Evolutionary conservation across 768 basidiomycete species (phyloP).

Genomic region (Tulasnella sp.): DNA sequence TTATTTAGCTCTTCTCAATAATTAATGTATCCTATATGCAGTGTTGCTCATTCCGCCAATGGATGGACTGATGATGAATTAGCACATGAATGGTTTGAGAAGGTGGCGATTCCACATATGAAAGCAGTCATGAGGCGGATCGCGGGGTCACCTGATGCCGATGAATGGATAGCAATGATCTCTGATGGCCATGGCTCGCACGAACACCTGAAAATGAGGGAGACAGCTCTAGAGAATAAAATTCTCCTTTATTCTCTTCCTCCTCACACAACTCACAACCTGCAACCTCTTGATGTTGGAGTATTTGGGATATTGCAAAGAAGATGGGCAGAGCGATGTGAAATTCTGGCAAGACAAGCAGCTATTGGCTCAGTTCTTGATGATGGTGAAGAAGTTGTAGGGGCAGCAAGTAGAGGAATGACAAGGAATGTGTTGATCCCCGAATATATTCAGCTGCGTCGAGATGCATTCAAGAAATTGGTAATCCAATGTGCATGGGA

Average conservation of each 20-base stretch:
- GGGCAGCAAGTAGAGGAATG: too few relatives aligned
- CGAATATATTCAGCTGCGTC: neutral
- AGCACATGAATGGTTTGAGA: constrained; percentile 30
- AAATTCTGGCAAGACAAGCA: too few relatives aligned
- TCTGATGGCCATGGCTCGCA: constrained; percentile 37
- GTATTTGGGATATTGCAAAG: constrained; percentile 27
- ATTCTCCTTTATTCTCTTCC: constrained; percentile 29
- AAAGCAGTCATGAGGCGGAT: constrained; percentile 22
- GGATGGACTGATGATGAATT: constrained; percentile 34
- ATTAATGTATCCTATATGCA: too few relatives aligned
- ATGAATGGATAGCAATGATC: constrained; percentile 31
- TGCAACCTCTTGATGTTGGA: constrained; percentile 34
- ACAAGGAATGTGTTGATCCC: too few relatives aligned
- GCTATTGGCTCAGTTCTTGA: too few relatives aligned
- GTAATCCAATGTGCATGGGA: neutral
- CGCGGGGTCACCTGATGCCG: too few relatives aligned
- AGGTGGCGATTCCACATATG: constrained; percentile 30
- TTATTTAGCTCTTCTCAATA: too few relatives aligned
- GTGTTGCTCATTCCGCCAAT: constrained; percentile 28
- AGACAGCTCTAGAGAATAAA: constrained; percentile 23
- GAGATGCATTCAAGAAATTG: neutral
- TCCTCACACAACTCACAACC: constrained; percentile 31
- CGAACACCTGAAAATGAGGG: constrained; percentile 20
- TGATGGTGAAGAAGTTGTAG: too few relatives aligned
- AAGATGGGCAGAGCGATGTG: too few relatives aligned